Conservation (phyloP, 2,329 filamentous ascomycete species). For the Pseudogymnoascus sp. region DNA sequence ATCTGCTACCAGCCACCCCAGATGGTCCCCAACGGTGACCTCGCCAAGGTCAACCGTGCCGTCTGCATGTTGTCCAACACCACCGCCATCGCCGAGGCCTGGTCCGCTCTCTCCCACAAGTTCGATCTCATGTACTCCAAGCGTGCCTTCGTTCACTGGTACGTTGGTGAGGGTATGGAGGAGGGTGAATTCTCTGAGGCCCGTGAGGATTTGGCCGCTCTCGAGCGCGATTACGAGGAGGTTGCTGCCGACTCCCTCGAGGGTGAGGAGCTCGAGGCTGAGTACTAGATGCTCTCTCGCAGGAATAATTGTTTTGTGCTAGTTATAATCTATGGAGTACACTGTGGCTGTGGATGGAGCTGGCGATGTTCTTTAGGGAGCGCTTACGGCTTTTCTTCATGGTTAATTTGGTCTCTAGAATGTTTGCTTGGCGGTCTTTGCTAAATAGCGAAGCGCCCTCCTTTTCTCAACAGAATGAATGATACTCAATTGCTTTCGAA, state of each 20-base stretch:
- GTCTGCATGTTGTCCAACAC: slow-evolving; percentile 99
- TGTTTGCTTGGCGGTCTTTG: slow-evolving; percentile 10
- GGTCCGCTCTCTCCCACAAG: slow-evolving; percentile 92
- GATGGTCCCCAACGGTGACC: slow-evolving; percentile 91
- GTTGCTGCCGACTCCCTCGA: slow-evolving; percentile 91
- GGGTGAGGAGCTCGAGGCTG: slow-evolving; percentile 73
- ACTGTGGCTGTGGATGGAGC: slow-evolving; percentile 24
- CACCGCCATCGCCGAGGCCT: slow-evolving; percentile 95
- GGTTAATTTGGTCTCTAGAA: slow-evolving; percentile 15
- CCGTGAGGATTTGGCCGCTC: slow-evolving; percentile 92
- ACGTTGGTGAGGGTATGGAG: slow-evolving; percentile 99
- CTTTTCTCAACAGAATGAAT: slow-evolving; percentile 21
- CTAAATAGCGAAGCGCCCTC: slow-evolving; percentile 19
- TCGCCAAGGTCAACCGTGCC: slow-evolving; percentile 96
- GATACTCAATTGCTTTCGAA: slow-evolving; percentile 19
- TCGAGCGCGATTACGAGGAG: slow-evolving; percentile 98
- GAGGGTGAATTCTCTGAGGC: slow-evolving; percentile 99
- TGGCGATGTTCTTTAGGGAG: slow-evolving; percentile 20
- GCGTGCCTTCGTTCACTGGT: slow-evolving; percentile 99
- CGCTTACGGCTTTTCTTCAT: slow-evolving; percentile 23
- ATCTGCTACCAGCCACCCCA: slow-evolving; percentile 99
- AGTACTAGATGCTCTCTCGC: slow-evolving; percentile 60
- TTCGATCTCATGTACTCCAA: slow-evolving; percentile 99
- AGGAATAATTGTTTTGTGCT: slow-evolving; percentile 21
- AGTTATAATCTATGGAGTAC: slow-evolving; percentile 22